phyloP scores from a whole-genome alignment of 257 asterid genomes.

The Ehretia macrophylla region DNA sequence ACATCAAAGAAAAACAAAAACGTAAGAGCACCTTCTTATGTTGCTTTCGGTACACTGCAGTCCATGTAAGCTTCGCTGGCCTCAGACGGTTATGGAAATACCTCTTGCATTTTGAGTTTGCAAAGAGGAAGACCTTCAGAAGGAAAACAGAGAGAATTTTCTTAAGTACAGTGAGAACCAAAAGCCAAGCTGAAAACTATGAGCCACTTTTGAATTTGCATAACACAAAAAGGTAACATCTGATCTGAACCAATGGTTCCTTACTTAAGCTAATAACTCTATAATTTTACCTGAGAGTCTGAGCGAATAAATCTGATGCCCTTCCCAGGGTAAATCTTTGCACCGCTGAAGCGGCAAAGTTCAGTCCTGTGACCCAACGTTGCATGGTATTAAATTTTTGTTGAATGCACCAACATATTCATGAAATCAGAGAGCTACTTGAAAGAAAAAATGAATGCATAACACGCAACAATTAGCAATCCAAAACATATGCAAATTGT shows the following conservation, averaged over 20 bases:
- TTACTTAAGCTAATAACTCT: background rate
- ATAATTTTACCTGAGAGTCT: slow-evolving; percentile 60
- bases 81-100: slow-evolving; percentile 81
- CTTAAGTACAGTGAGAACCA: background rate
- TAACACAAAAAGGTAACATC: too few species aligned
- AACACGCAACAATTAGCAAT: too few species aligned
- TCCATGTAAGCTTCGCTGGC: slow-evolving; percentile 88
- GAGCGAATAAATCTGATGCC: slow-evolving; percentile 71
- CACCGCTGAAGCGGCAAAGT: slow-evolving; percentile 78
- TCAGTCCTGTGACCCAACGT: slow-evolving; percentile 50
- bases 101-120: slow-evolving; percentile 82
- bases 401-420: background rate
- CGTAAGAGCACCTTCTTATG: slow-evolving; percentile 75
- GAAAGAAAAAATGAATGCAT: background rate
- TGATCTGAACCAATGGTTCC: too few species aligned
- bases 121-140: slow-evolving; percentile 67
- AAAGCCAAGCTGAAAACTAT: background rate
- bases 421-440: background rate
- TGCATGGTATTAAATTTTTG: background rate
- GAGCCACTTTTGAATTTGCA: too few species aligned
- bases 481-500: too few species aligned
- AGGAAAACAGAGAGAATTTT: background rate
- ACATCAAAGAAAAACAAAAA: background rate
- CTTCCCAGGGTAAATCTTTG: slow-evolving; percentile 79
- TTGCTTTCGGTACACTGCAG: slow-evolving; percentile 84